Evolutionary conservation across 1,139 yeast genomes (phyloP), one percentile per base, ranked within the genome.

Genomic region (Petasospora rhodanensis): DNA sequence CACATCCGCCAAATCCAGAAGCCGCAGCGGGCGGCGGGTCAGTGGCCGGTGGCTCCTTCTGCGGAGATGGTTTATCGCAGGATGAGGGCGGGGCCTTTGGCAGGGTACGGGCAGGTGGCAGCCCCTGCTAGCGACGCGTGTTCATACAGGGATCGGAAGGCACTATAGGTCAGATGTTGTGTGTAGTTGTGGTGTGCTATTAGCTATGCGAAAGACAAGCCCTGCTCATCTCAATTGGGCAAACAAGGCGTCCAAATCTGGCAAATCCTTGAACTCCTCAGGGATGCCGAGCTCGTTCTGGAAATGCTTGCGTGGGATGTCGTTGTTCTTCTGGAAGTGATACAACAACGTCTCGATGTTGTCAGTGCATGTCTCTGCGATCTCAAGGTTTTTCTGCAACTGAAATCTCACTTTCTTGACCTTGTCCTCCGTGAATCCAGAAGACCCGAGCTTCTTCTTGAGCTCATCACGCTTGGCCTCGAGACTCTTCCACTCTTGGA

Each of bases 181-280:
- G n/a, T n/a, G n/a, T n/a, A n/a, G n/a, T n/a, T n/a, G n/a, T n/a
- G n/a, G n/a, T n/a, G n/a, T n/a, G n/a, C n/a, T n/a, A n/a, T n/a
- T n/a, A n/a, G n/a, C n/a, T n/a, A n/a, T n/a, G n/a, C n/a, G n/a
- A n/a, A n/a, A n/a, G n/a, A n/a, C n/a, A n/a, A n/a, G n/a, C n/a
- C n/a, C n/a, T n/a, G 7, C 9, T 31, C 28, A 35, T 9, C 16
- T 13, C 24, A 36, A 18, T 5, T 18, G n/a, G 15, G 15, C 17
- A 18, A 35, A 38, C 14, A 32, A 20, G 61, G 39, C 65, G 65
- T 35, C 69, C 44, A 33, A 47, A 47, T 38, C 51, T 31, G 37
- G 45, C 38, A 52, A 35, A 20, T 49, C 46, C 28, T 26, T 23
- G 45, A 49, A 41, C 44, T 58, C 53, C 18, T 51, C 51, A 31